Percentiles rank a stretch among this genome's conserved stretches.
phyloP scores from a whole-genome alignment of 148 eudicot species.

The Tetragonia tetragonoides region DNA sequence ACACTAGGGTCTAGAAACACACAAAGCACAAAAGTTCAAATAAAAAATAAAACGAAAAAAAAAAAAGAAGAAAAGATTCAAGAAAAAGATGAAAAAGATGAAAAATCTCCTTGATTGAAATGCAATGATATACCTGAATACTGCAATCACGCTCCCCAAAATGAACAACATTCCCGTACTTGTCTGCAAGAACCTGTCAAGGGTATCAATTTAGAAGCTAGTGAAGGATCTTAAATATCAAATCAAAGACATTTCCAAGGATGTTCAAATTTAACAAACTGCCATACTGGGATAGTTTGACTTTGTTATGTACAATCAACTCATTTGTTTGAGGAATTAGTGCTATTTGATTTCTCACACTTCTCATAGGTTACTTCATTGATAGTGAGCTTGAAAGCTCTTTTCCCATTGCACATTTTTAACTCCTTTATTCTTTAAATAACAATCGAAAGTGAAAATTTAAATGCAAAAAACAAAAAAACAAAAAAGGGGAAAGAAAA shows the following conservation, averaged over 20 bases:
- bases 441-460: background rate
- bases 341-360: too few relatives aligned
- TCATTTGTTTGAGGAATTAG: too few relatives aligned
- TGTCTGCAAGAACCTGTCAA: constrained; percentile 94
- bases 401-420: too few relatives aligned
- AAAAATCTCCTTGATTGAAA: too few relatives aligned
- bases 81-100: too few relatives aligned
- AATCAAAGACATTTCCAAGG: background rate
- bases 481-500: background rate
- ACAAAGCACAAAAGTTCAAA: background rate
- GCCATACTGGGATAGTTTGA: background rate
- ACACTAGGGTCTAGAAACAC: too few relatives aligned
- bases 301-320: background rate
- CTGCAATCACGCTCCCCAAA: constrained; percentile 99
- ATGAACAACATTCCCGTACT: constrained; percentile 92
- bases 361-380: too few relatives aligned
- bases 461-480: background rate
- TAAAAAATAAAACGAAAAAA: too few relatives aligned
- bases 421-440: too few relatives aligned
- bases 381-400: too few relatives aligned
- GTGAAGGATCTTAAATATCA: background rate
- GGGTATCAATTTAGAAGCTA: constrained; percentile 1
- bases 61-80: too few relatives aligned
- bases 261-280: background rate
- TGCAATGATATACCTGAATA: constrained; percentile 63